Evolutionary conservation across 768 basidiomycete genomes (phyloP).

Genomic region (Lactarius quietus): DNA sequence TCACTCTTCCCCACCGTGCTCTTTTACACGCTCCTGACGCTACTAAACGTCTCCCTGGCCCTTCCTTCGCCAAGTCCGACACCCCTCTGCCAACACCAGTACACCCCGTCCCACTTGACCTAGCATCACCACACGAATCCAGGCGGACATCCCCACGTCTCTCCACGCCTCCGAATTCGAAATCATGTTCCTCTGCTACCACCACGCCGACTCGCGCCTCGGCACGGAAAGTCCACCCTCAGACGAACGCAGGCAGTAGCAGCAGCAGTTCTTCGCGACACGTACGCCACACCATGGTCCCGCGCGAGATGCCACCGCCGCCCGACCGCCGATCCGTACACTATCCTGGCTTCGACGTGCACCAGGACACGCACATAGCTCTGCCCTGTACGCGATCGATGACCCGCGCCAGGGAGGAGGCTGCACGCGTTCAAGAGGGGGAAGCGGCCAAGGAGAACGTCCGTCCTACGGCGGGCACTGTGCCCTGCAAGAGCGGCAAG

Average conservation of each 20-base stretch:
- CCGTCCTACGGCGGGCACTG: slow-evolving; percentile 3
- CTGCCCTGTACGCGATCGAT: slow-evolving; percentile 18
- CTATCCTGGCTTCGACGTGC: slow-evolving; percentile 27
- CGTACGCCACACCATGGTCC: slow-evolving; percentile 11
- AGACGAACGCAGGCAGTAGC: neutral
- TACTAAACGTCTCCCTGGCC: neutral
- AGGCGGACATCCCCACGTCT: slow-evolving; percentile 18
- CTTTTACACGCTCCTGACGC: slow-evolving; percentile 9
- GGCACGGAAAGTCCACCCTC: slow-evolving; percentile 20
- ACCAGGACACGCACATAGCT: slow-evolving; percentile 24
- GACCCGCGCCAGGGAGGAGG: slow-evolving; percentile 11
- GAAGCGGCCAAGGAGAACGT: slow-evolving; percentile 26
- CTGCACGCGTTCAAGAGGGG: slow-evolving; percentile 2
- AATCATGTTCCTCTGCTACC: neutral
- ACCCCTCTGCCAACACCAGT: neutral
- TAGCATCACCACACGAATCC: slow-evolving; percentile 6
- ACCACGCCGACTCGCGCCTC: slow-evolving; percentile 19
- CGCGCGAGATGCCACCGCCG: slow-evolving; percentile 19
- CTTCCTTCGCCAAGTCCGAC: neutral
- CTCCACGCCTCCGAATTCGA: slow-evolving; percentile 2
- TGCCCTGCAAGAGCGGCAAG: slow-evolving; percentile 1
- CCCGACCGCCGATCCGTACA: slow-evolving; percentile 25
- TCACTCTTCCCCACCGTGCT: neutral
- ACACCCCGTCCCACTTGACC: neutral
- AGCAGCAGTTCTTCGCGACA: slow-evolving; percentile 6